Conservation (phyloP, 2,329 filamentous ascomycete species). For the Samsoniella hepiali region DNA sequence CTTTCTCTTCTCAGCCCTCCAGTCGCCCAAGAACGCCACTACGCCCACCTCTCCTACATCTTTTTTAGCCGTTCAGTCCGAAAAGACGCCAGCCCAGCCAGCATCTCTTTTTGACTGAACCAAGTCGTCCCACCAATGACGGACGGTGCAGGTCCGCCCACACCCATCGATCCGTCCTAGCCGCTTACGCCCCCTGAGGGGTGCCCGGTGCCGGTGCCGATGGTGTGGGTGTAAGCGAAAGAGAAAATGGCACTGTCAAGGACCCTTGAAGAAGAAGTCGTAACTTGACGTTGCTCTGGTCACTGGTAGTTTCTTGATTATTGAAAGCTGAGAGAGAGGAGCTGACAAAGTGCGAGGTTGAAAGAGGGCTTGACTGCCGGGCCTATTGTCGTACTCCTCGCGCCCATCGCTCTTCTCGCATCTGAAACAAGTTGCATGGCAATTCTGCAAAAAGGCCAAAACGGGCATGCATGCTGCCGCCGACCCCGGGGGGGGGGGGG, state of each 20-base stretch:
- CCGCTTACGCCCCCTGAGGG: constrained; percentile 7
- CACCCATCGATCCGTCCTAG: constrained; percentile 11
- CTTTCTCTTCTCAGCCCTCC: not conserved
- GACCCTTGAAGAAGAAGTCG: not conserved
- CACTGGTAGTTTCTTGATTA: too few relatives aligned
- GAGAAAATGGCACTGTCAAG: not conserved
- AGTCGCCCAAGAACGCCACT: not conserved
- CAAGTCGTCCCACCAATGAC: not conserved
- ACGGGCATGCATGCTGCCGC: constrained; percentile 1
- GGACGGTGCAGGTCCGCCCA: not conserved
- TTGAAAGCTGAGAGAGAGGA: too few relatives aligned
- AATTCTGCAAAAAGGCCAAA: not conserved
- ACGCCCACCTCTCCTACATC: not conserved
- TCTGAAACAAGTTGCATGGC: not conserved
- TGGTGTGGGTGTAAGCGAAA: constrained; percentile 3
- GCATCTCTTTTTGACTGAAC: not conserved
- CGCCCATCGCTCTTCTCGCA: not conserved
- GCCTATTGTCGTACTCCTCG: not conserved
- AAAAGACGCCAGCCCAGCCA: too few relatives aligned
- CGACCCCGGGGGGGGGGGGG: not conserved
- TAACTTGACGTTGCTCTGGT: too few relatives aligned
- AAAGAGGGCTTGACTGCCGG: not conserved
- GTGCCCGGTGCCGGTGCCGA: not conserved
- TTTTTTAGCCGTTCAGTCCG: not conserved
- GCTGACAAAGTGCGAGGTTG: not conserved